Evolutionary conservation across 2,329 filamentous ascomycete species (phyloP), one percentile per base, ranked within the genome.

Genomic region (Fusarium agapanthi): DNA sequence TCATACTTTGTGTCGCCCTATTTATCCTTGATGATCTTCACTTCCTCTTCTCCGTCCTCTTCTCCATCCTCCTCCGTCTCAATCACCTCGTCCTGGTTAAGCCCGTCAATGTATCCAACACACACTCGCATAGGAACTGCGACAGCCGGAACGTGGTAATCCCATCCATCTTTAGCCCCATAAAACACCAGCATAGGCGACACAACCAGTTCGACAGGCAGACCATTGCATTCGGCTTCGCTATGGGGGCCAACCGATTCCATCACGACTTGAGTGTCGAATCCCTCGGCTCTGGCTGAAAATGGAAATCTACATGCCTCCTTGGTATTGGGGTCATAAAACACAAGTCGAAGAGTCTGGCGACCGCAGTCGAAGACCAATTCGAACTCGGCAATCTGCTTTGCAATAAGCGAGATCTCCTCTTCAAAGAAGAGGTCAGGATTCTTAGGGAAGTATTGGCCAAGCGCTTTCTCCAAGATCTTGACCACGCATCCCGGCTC

Each of bases 391-490:
- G 10, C 41, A 20, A 62, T 1, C n/a, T 7, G 0, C 0, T 41
- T 16, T 11, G 40, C n/a, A 1, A 41, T 13, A 0, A 0, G 0
- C 11, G 9, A 41, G 40, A 41, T 41, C 37, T 13, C 0, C 12
- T 0, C 0, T 38, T 38, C 7, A 0, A 38, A 8, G 20, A 38
- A 38, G 37, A 0, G 0, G 18, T 3, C 4, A 4, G n/a, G 12
- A 1, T 30, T 16, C 26, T 47, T 6, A 14, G 60, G 60, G 26
- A 58, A 34, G n/a, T 47, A 26, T 41, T 18, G 41, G 7, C 35
- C 60, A 38, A 62, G 53, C 0, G 26, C 51, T 22, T 58, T 41
- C 41, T 30, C 5, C 10, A 62, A 6, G 2, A 40, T 58, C 14
- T 28, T 24, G n/a, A 18, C 5, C 35, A 62, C 41, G 28, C 60